Conservation (phyloP, 176 grass and related monocot genomes). For the Carex cristatella region DNA sequence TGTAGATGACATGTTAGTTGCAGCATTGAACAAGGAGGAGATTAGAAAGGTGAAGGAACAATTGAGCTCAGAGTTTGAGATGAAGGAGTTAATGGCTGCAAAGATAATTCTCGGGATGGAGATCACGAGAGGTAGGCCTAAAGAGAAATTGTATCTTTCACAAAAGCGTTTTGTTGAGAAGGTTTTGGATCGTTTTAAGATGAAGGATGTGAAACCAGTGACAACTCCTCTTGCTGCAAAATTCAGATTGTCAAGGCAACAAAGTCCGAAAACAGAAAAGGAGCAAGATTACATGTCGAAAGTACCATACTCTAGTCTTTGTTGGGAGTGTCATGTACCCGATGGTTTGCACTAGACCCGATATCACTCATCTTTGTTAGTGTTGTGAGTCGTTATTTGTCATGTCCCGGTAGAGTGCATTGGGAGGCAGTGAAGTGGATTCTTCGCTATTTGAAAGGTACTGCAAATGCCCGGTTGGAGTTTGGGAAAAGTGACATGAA, state of each 20-base stretch:
- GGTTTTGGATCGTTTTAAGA: neutral
- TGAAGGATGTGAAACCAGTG: neutral
- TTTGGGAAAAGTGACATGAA: neutral
- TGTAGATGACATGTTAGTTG: neutral
- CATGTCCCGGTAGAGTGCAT: neutral
- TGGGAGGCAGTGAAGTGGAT: neutral
- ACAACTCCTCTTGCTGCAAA: neutral
- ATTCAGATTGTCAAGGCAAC: neutral
- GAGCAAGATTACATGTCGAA: neutral
- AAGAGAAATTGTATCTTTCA: neutral
- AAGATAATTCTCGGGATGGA: slow-evolving; percentile 7
- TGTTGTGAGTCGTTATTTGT: neutral
- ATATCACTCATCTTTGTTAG: neutral
- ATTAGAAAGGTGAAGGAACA: neutral
- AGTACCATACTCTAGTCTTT: neutral
- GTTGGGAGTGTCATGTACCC: neutral
- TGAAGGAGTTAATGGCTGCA: neutral
- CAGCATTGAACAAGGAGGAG: neutral
- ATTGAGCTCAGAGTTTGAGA: slow-evolving; percentile 7
- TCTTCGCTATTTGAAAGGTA: neutral
- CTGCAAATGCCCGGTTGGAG: slow-evolving; percentile 9
- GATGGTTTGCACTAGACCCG: neutral
- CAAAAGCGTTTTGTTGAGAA: neutral
- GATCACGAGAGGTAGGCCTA: neutral
- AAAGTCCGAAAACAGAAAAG: neutral